These are phyloP conservation scores for Chalciporus piperatus DNA, from an alignment of 768 basidiomycete genomes.

Conservation along the genomic window DNA sequence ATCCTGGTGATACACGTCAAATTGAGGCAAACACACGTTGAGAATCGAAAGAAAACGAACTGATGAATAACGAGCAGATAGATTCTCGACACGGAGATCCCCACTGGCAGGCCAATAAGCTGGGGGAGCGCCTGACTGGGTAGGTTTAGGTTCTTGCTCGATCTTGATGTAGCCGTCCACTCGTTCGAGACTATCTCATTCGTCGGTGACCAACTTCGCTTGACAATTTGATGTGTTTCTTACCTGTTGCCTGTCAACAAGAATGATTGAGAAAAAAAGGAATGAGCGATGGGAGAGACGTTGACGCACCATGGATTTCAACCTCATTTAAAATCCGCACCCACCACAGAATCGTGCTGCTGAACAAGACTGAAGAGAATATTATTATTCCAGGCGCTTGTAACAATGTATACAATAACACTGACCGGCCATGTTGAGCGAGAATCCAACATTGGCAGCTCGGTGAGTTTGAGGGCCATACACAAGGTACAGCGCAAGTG, in stretches of 20 bases:
- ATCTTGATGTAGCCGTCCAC: constrained; percentile 53
- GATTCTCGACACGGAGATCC: constrained; percentile 45
- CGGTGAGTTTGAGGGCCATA: constrained; percentile 37
- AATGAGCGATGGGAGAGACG: not conserved
- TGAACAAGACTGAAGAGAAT: constrained; percentile 46
- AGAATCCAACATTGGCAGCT: constrained; percentile 40
- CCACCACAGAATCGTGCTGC: constrained; percentile 51
- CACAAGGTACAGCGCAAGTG: constrained; percentile 50
- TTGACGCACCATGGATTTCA: constrained; percentile 39
- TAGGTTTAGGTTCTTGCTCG: constrained; percentile 49
- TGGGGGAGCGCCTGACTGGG: constrained; percentile 44
- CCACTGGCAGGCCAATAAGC: constrained; percentile 66
- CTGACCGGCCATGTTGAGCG: constrained; percentile 41
- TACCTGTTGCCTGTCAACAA: constrained; percentile 12
- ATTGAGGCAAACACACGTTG: not conserved
- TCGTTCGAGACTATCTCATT: constrained; percentile 40
- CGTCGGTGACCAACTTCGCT: not conserved
- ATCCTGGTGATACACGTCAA: constrained; percentile 30
- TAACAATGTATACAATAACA: not conserved
- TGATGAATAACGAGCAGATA: constrained; percentile 47
- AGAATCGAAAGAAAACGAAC: constrained; percentile 15
- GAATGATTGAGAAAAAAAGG: not conserved
- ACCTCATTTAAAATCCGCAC: constrained; percentile 44
- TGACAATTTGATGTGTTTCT: not conserved
- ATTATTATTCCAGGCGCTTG: not conserved